These are phyloP conservation scores for Aureobasidium sp. DNA, from an alignment of 2,329 filamentous ascomycete genomes.

Conservation along the genomic window DNA sequence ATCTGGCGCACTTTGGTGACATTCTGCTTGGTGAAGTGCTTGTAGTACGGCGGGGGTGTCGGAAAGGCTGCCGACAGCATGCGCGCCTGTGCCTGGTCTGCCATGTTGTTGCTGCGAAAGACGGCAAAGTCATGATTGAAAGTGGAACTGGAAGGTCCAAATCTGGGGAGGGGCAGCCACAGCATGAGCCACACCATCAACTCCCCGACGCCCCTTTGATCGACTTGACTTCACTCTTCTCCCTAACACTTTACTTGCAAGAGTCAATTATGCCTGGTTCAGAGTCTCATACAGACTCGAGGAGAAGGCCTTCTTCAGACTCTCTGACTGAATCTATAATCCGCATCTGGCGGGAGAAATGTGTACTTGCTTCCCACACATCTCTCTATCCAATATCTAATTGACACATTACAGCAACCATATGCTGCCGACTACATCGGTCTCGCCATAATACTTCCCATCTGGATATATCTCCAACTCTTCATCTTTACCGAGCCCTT, in stretches of 20 bases:
- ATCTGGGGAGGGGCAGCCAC: slow-evolving; percentile 1
- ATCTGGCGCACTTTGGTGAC: slow-evolving; percentile 44
- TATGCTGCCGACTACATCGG: slow-evolving; percentile 86
- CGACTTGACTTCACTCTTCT: background rate
- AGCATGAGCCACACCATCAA: background rate
- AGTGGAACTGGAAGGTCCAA: background rate
- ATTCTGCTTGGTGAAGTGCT: slow-evolving; percentile 73
- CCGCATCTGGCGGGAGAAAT: slow-evolving; percentile 16
- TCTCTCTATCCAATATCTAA: background rate
- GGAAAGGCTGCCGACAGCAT: slow-evolving; percentile 59
- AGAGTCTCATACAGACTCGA: slow-evolving; percentile 13
- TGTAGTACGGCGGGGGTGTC: slow-evolving; percentile 82
- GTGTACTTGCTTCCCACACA: background rate
- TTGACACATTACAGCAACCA: slow-evolving; percentile 48
- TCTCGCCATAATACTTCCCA: slow-evolving; percentile 58
- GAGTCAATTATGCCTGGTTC: slow-evolving; percentile 15
- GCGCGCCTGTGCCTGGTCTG: slow-evolving; percentile 43
- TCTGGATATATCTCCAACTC: slow-evolving; percentile 55
- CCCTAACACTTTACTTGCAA: background rate
- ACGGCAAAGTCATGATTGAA: background rate
- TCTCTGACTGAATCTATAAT: slow-evolving; percentile 4
- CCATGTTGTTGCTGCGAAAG: slow-evolving; percentile 40
- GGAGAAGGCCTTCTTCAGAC: background rate
- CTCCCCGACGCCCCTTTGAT: background rate
- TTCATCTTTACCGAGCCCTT: slow-evolving; percentile 70